Conservation (phyloP, 768 basidiomycete genomes). For the Kwoniella botswanensis region DNA sequence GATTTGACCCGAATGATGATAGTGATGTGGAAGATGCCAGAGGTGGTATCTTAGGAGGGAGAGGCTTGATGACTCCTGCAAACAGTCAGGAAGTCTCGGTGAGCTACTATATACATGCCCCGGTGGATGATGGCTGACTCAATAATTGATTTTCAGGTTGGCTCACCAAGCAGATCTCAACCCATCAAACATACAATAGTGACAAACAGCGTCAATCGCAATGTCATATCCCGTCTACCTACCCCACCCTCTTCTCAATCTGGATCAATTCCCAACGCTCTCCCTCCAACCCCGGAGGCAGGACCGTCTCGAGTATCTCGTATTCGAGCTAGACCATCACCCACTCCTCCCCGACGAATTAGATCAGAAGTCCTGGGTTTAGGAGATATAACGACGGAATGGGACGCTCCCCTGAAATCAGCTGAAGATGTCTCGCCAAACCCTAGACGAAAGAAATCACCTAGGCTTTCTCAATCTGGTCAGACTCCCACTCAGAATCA, state of each 20-base stretch:
- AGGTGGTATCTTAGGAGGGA: conserved; percentile 9
- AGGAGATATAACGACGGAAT: conserved; percentile 15
- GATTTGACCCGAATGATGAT: conserved; percentile 16
- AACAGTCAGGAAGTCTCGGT: conserved; percentile 37
- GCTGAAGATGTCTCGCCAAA: conserved; percentile 33
- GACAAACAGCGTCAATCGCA: not conserved
- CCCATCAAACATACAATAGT: conserved; percentile 1
- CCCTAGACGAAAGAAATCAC: conserved; percentile 35
- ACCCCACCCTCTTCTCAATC: conserved; percentile 38
- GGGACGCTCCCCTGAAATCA: conserved; percentile 15
- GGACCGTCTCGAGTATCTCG: conserved; percentile 4
- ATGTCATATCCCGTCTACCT: conserved; percentile 25
- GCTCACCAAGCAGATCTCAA: conserved; percentile 10
- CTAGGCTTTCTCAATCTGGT: conserved; percentile 18
- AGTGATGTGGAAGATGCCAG: conserved; percentile 9
- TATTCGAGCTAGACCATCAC: conserved; percentile 26
- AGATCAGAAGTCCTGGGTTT: not conserved
- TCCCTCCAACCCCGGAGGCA: conserved; percentile 10
- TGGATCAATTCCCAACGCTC: not conserved
- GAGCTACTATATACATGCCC: not conserved
- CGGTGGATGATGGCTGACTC: not conserved
- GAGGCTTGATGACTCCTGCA: conserved; percentile 39
- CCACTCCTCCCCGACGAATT: conserved; percentile 28
- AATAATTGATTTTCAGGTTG: conserved; percentile 1
- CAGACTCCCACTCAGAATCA: conserved; percentile 4